phyloP scores from a whole-genome alignment of 179 eudicot species.

The Sideroxylon spinosum region DNA sequence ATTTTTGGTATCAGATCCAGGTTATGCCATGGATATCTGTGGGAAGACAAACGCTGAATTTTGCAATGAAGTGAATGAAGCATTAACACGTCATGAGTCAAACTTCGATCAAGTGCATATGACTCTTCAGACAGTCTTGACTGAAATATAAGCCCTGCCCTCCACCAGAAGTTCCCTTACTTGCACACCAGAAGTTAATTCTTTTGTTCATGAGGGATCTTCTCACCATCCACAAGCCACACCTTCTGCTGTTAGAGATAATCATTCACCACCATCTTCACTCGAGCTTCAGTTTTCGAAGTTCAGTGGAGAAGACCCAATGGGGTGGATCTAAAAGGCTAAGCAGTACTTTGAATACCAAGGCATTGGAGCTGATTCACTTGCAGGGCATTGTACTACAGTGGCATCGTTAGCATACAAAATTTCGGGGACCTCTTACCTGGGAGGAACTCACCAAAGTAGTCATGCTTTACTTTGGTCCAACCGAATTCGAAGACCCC shows the following conservation, averaged over 20 bases:
- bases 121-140: neutral
- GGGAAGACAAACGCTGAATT: neutral
- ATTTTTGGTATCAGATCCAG: neutral
- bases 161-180: neutral
- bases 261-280: neutral
- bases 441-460: too few species aligned
- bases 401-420: neutral
- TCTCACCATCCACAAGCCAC: neutral
- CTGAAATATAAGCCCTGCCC: neutral
- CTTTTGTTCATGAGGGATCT: neutral
- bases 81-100: neutral
- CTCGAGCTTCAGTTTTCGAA: neutral
- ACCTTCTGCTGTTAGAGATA: neutral
- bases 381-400: conserved; percentile 11
- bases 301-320: conserved; percentile 9
- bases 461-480: neutral
- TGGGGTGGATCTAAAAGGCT: conserved; percentile 9
- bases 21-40: neutral
- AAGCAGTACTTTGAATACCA: conserved; percentile 9
- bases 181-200: neutral
- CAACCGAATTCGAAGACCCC: neutral
- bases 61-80: neutral
- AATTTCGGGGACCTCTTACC: conserved; percentile 2
- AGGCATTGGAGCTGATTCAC: neutral
- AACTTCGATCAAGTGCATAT: neutral